Conservation (phyloP, 2,329 filamentous ascomycete species). For the Sclerotinia sclerotiorum region DNA sequence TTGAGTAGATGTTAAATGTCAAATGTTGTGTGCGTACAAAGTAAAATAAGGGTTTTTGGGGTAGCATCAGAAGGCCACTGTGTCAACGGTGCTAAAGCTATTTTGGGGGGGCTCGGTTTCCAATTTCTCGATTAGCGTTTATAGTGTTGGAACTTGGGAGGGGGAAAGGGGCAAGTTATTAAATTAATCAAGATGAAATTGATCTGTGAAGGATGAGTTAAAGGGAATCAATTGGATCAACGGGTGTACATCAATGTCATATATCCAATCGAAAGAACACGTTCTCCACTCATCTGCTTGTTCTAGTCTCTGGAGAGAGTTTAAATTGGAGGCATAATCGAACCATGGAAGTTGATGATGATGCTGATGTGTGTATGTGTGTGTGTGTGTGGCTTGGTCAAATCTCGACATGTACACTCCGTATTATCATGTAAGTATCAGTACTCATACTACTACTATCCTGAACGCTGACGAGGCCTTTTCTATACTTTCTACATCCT, state of each 20-base stretch:
- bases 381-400: not conserved
- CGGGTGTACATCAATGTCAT: not conserved
- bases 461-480: not conserved
- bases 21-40: not conserved
- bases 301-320: not conserved
- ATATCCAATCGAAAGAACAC: constrained; percentile 4
- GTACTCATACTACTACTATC: not conserved
- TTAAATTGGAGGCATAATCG: not conserved
- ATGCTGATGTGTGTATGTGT: too few relatives aligned
- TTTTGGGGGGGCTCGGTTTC: not conserved
- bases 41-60: not conserved
- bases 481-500: not conserved
- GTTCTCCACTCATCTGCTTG: not conserved
- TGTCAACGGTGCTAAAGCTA: constrained; percentile 7
- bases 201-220: not conserved
- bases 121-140: constrained; percentile 4
- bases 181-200: constrained; percentile 5
- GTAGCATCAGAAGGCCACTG: not conserved
- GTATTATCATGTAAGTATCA: not conserved
- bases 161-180: constrained; percentile 4
- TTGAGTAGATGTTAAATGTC: not conserved
- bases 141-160: not conserved
- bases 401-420: not conserved
- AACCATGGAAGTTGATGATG: not conserved
- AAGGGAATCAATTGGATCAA: not conserved